Evolutionary conservation across 2,329 filamentous ascomycete species (phyloP).

Genomic region (Ophidiomyces ophidiicola): DNA sequence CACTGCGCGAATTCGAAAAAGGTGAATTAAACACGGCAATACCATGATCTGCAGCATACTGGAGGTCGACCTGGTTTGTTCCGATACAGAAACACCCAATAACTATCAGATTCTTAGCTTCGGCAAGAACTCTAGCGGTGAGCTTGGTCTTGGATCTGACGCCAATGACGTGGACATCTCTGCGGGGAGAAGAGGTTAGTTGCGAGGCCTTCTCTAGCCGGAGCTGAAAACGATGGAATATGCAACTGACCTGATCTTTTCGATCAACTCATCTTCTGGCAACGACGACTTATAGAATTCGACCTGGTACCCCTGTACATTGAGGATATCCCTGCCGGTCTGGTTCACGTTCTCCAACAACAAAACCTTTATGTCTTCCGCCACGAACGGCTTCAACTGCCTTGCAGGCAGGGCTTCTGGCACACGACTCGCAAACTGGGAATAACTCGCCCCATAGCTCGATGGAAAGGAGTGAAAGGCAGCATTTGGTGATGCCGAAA

Average conservation of each 20-base stretch:
- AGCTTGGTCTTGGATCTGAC: conserved; percentile 98
- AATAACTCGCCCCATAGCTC: conserved; percentile 42
- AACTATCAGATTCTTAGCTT: conserved; percentile 89
- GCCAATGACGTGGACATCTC: conserved; percentile 91
- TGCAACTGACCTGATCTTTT: conserved; percentile 74
- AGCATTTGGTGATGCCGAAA: conserved; percentile 63
- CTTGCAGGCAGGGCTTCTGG: conserved; percentile 37
- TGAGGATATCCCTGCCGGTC: conserved; percentile 72
- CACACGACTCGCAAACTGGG: conserved; percentile 33
- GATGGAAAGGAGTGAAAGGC: conserved; percentile 62
- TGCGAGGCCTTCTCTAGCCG: conserved; percentile 10
- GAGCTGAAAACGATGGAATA: conserved; percentile 9
- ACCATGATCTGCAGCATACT: conserved; percentile 40
- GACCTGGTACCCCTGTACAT: conserved; percentile 84
- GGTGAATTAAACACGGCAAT: conserved; percentile 99
- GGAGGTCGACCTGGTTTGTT: conserved; percentile 49
- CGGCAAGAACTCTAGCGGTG: conserved; percentile 66
- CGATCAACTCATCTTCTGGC: conserved; percentile 83
- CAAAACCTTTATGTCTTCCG: conserved; percentile 90
- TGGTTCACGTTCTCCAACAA: conserved; percentile 93
- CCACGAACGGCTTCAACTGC: conserved; percentile 87
- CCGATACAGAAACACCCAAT: conserved; percentile 98
- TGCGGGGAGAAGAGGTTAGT: conserved; percentile 27
- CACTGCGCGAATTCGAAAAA: conserved; percentile 93
- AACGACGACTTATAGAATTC: conserved; percentile 81